Evolutionary conservation across 768 basidiomycete species (phyloP).

Genomic region (Rossbeevera mucosa): DNA sequence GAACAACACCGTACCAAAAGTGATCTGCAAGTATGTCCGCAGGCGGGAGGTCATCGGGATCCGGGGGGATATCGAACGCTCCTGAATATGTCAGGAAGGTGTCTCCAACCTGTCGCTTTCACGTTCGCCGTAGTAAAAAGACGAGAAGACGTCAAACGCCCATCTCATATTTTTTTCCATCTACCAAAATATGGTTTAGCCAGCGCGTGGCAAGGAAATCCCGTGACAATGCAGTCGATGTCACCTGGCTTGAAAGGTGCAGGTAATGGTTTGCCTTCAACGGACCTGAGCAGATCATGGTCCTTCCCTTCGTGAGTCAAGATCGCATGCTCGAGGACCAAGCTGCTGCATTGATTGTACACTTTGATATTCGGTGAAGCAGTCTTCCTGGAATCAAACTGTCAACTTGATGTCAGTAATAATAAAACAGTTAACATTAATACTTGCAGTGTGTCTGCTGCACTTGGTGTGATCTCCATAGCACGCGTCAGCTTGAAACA

Average conservation of each 20-base stretch:
- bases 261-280: slow-evolving; percentile 40
- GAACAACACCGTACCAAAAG: slow-evolving; percentile 52
- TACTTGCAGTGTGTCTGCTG: slow-evolving; percentile 57
- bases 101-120: slow-evolving; percentile 53
- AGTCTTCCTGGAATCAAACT: slow-evolving; percentile 32
- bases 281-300: slow-evolving; percentile 35
- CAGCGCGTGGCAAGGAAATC: slow-evolving; percentile 69
- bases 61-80: slow-evolving; percentile 28
- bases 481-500: slow-evolving; percentile 59
- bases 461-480: slow-evolving; percentile 72
- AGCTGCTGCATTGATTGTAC: slow-evolving; percentile 71
- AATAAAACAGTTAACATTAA: neutral
- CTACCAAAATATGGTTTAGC: slow-evolving; percentile 40
- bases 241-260: slow-evolving; percentile 46
- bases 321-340: slow-evolving; percentile 53
- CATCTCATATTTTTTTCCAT: slow-evolving; percentile 42
- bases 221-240: slow-evolving; percentile 60
- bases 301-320: slow-evolving; percentile 44
- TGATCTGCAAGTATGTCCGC: slow-evolving; percentile 47
- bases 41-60: slow-evolving; percentile 32
- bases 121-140: neutral
- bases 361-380: slow-evolving; percentile 51
- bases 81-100: slow-evolving; percentile 50
- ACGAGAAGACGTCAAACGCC: slow-evolving; percentile 5
- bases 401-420: neutral